These are phyloP conservation scores for Apiospora arundinis DNA, from an alignment of 2,329 filamentous ascomycete genomes.

Conservation along the genomic window DNA sequence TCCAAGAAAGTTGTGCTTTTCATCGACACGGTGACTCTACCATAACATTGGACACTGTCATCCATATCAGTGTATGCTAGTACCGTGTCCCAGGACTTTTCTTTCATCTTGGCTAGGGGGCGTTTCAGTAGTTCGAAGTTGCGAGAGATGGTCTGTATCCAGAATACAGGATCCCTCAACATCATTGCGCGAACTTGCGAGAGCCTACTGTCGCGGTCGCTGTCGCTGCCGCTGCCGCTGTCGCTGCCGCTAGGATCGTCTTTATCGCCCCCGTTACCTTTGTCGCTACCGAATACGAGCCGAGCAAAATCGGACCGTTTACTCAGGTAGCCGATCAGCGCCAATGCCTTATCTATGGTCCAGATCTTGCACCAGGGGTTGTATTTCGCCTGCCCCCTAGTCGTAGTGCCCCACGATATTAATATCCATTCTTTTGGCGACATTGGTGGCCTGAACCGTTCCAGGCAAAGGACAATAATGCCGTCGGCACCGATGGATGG, in stretches of 20 bases:
- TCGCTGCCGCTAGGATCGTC: too few species aligned
- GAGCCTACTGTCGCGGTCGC: too few species aligned
- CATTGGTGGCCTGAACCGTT: neutral
- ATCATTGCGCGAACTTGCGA: too few species aligned
- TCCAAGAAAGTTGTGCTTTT: neutral
- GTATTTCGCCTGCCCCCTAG: accelerated
- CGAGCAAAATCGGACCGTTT: too few species aligned
- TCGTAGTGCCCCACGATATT: neutral
- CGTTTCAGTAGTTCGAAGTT: too few species aligned
- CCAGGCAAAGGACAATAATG: neutral
- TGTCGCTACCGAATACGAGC: too few species aligned
- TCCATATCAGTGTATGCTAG: too few species aligned
- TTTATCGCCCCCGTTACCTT: too few species aligned
- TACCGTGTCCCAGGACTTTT: neutral
- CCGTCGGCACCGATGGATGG: neutral
- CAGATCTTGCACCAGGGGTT: neutral
- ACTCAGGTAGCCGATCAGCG: neutral
- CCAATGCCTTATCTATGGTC: neutral
- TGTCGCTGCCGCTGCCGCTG: too few species aligned
- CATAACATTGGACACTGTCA: too few species aligned
- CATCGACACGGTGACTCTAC: neutral
- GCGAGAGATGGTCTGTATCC: too few species aligned
- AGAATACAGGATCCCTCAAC: too few species aligned
- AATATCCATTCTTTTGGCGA: neutral
- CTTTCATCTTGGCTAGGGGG: neutral